Conservation (phyloP, 2,329 filamentous ascomycete genomes). For the Lasiodiplodia theobromae region DNA sequence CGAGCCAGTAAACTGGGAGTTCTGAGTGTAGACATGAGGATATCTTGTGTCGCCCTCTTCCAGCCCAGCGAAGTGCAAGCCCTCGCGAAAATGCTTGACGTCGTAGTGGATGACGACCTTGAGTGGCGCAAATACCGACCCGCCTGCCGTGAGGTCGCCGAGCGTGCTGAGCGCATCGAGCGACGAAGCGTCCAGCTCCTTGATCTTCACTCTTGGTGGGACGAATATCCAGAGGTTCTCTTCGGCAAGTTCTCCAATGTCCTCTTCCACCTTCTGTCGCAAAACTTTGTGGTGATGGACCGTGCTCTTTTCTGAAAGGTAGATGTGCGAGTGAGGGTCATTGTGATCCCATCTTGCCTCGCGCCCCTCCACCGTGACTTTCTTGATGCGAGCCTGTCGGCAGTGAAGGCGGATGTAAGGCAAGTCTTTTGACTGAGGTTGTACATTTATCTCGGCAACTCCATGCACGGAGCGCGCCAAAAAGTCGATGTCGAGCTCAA, state of each 20-base stretch:
- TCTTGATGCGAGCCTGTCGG: conserved; percentile 66
- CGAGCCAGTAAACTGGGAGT: conserved; percentile 77
- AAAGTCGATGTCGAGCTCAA: conserved; percentile 91
- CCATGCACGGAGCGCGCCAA: conserved; percentile 76
- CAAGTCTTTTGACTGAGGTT: conserved; percentile 65
- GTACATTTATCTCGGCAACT: conserved; percentile 80
- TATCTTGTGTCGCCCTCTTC: conserved; percentile 81
- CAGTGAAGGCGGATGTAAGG: conserved; percentile 66
- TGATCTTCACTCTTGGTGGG: conserved; percentile 67
- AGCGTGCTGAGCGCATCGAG: conserved; percentile 31
- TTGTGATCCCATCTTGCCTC: conserved; percentile 51
- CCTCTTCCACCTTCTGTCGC: conserved; percentile 69
- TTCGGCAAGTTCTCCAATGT: conserved; percentile 58
- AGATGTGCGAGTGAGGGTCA: conserved; percentile 73
- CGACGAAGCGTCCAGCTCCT: conserved; percentile 64
- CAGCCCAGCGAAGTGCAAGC: conserved; percentile 88
- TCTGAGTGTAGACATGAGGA: conserved; percentile 89
- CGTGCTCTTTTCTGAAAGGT: conserved; percentile 67
- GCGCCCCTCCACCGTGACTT: conserved; percentile 55
- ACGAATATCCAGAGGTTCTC: conserved; percentile 66
- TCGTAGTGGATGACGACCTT: conserved; percentile 77
- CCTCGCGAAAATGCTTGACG: conserved; percentile 79
- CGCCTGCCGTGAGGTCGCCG: conserved; percentile 34
- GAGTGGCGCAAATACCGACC: conserved; percentile 63
- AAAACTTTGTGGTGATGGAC: conserved; percentile 80